Evolutionary conservation across 192 early-diverging fungal species (phyloP).

Genomic region (Coemansia sp.): DNA sequence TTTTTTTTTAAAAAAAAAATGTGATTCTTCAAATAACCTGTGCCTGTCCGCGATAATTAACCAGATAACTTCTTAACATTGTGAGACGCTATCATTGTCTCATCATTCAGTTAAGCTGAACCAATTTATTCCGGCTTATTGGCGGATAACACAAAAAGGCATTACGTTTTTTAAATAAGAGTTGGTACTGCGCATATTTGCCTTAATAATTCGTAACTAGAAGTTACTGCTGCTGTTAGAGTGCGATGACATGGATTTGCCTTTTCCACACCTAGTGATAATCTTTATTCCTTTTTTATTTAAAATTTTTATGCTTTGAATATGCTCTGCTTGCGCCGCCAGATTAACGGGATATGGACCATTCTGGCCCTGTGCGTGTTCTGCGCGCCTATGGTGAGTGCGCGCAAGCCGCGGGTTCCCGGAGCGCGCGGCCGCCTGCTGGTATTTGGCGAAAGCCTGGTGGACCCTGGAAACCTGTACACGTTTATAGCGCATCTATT

Average conservation of each 20-base stretch:
- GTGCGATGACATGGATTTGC: not conserved
- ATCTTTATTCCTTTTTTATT: not conserved
- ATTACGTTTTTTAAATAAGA: too few relatives aligned
- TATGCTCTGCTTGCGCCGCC: not conserved
- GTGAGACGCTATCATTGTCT: too few relatives aligned
- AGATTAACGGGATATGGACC: not conserved
- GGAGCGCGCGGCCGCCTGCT: slow-evolving; percentile 44
- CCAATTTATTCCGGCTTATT: too few relatives aligned
- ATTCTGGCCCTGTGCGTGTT: not conserved
- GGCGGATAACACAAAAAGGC: too few relatives aligned
- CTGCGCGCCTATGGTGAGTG: not conserved
- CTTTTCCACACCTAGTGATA: too few relatives aligned
- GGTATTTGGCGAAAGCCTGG: slow-evolving; percentile 51
- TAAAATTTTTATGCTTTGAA: not conserved
- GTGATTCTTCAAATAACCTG: too few relatives aligned
- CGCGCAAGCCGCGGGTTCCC: slow-evolving; percentile 43
- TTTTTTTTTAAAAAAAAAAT: too few relatives aligned
- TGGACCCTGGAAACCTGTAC: slow-evolving; percentile 50
- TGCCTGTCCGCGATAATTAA: too few relatives aligned
- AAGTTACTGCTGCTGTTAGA: not conserved
- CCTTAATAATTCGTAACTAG: not conserved
- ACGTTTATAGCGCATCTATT: slow-evolving; percentile 47
- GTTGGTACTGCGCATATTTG: too few relatives aligned
- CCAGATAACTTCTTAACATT: too few relatives aligned
- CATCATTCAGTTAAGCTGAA: too few relatives aligned